phyloP scores from a whole-genome alignment of 108 stramenopile genomes.

The Pseudonitzschia multiseries region DNA sequence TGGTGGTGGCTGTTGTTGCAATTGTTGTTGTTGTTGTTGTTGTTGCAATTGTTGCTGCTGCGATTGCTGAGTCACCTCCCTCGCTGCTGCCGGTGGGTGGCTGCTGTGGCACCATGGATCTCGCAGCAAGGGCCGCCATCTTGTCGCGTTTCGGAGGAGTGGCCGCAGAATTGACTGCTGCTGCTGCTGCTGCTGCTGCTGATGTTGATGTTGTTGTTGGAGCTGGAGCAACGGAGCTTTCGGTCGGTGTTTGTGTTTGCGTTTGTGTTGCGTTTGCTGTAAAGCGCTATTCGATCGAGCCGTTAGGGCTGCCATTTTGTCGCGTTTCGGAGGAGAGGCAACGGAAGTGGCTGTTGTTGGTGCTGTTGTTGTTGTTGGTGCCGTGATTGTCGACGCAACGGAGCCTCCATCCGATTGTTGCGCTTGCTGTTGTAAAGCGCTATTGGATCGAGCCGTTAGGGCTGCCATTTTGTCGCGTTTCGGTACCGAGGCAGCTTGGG shows the following conservation, averaged over 20 bases:
- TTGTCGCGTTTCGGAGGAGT: conserved; percentile 31
- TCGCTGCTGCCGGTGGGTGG: neutral
- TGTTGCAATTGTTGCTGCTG: too few relatives aligned
- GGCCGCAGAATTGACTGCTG: neutral
- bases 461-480: conserved; percentile 41
- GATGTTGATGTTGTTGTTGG: too few relatives aligned
- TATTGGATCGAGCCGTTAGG: conserved; percentile 18
- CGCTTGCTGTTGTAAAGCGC: conserved; percentile 1
- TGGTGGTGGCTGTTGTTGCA: too few relatives aligned
- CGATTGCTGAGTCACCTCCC: too few relatives aligned
- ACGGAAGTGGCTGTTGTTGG: neutral
- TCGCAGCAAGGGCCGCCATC: conserved; percentile 32
- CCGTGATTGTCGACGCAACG: neutral
- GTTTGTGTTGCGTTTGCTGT: too few relatives aligned
- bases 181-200: too few relatives aligned
- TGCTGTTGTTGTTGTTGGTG: neutral
- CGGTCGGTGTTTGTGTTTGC: neutral
- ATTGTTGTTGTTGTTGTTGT: too few relatives aligned
- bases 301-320: conserved; percentile 39
- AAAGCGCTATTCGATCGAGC: conserved; percentile 15
- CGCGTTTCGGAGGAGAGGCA: conserved; percentile 21
- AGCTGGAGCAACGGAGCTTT: too few relatives aligned
- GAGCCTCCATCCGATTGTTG: neutral
- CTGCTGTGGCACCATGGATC: conserved; percentile 1
- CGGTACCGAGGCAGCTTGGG: neutral